Base-by-base conservation (phyloP, 441 rosid species). In the Viola pubescens region DNA sequence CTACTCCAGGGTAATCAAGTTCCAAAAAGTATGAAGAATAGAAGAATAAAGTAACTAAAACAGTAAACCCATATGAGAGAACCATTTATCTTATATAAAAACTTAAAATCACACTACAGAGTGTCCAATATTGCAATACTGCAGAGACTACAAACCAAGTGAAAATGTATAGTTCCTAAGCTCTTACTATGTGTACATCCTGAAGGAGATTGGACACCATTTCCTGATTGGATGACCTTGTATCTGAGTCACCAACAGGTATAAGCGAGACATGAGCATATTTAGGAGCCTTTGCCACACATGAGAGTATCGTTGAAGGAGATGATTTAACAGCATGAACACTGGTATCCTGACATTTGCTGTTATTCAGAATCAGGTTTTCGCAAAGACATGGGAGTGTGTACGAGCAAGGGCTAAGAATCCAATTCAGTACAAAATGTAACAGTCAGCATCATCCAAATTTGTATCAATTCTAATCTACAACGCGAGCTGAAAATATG, bases 171-270 rank as follows among this genome's bases (percentile, higher is more conserved):
- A 48, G 59, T 53, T 66, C 8, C 39, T 37, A 52, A 53, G 56
- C 19, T 46, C 86, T 83, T 81, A 87, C 97, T 16, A 89, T 79
- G 70, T 91, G 98, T 51, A 91, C 85, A 77, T 86, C 81, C 67
- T 72, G 87, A 59, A 80, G 71, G 62, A 45, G 70, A 10, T 52
- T 77, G 56, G 81, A 53, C 51, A 76, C 55, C 13, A 73, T 60
- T n/a, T 63, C 55, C 47, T 74, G 80, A 61, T 59, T 59, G 62
- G 68, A 51, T 39, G 59, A 56, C 37, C 48, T 54, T 11, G 65
- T 7, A 62, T 70, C 78, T 3, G 82, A 60, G 64, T 77, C 75
- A n/a, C 76, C 62, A 46, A 59, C 44, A 10, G 68, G 58, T 53
- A 88, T 64, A 34, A 48, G 88, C 11, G 92, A 86, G 73, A 88